Evolutionary conservation across 305 asterid species (phyloP).

Genomic region (Fraxinus angustifolia): DNA sequence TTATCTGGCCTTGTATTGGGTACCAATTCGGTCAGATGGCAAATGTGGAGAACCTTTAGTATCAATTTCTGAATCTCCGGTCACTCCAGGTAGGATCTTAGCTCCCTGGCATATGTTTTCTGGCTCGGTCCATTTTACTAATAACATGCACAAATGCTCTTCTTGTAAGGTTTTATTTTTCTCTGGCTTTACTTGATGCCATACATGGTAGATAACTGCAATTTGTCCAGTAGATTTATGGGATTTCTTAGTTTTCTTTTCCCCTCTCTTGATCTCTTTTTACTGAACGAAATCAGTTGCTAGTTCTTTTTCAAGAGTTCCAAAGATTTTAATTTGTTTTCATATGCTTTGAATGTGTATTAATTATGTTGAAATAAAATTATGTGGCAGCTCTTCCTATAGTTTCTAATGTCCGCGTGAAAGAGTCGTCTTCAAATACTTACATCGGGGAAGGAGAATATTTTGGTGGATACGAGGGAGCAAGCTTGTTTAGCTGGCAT

Average conservation of each 20-base stretch:
- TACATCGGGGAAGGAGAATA: conserved; percentile 84
- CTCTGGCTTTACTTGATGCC: conserved; percentile 1
- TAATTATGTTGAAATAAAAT: conserved; percentile 26
- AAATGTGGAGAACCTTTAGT: conserved; percentile 65
- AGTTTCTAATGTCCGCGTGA: conserved; percentile 59
- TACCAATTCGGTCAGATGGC: conserved; percentile 82
- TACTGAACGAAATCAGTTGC: neutral
- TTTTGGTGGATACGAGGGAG: conserved; percentile 94
- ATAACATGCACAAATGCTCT: neutral
- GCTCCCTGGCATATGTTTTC: neutral
- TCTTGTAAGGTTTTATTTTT: neutral
- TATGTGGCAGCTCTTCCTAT: conserved; percentile 73
- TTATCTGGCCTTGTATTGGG: conserved; percentile 78
- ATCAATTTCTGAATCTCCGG: conserved; percentile 70
- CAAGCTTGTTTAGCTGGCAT: conserved; percentile 88
- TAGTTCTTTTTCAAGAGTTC: neutral
- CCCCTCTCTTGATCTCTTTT: conserved; percentile 2
- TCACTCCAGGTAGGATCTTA: conserved; percentile 64
- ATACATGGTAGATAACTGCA: conserved; percentile 4
- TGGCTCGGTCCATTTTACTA: neutral
- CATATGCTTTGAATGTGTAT: conserved; percentile 14
- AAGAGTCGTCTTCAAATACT: conserved; percentile 57
- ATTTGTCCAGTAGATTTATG: neutral
- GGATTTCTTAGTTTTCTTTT: neutral
- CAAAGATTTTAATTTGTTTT: conserved; percentile 10